Evolutionary conservation across 1,139 yeast genomes (phyloP).

Genomic region (Yamadazyma diddensiae): DNA sequence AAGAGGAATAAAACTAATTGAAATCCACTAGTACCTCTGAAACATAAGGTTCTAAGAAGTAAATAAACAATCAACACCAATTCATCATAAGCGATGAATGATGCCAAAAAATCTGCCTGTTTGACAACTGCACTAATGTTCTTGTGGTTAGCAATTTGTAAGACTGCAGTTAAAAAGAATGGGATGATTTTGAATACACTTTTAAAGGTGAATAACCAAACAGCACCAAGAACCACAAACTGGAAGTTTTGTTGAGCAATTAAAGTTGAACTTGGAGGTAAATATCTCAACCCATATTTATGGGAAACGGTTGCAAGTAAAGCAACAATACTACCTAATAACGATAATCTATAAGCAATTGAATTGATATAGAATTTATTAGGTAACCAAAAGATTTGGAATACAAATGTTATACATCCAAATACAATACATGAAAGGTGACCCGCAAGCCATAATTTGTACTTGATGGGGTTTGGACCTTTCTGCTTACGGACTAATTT

Average conservation of each 20-base stretch:
- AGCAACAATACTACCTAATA: conserved; percentile 56
- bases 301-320: conserved; percentile 54
- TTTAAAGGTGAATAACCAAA: conserved; percentile 64
- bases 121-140: conserved; percentile 41
- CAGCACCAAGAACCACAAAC: conserved; percentile 47
- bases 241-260: conserved; percentile 71
- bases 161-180: conserved; percentile 49
- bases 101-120: conserved; percentile 39
- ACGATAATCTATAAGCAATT: conserved; percentile 49
- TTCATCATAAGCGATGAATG: conserved; percentile 60
- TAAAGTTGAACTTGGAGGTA: conserved; percentile 58
- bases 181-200: conserved; percentile 68
- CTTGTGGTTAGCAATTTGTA: conserved; percentile 49
- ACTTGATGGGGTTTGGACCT: conserved; percentile 41
- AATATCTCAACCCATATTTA: conserved; percentile 49
- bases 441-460: conserved; percentile 60
- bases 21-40: conserved; percentile 67
- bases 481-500: conserved; percentile 39
- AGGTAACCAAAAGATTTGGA: conserved; percentile 46
- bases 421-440: conserved; percentile 49
- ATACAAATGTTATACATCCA: conserved; percentile 47
- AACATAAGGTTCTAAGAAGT: conserved; percentile 54
- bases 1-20: conserved; percentile 54
- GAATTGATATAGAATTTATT: conserved; percentile 44
- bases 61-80: conserved; percentile 51